Evolutionary conservation across 2,329 filamentous ascomycete genomes (phyloP).

Genomic region (Xylaria digitata): DNA sequence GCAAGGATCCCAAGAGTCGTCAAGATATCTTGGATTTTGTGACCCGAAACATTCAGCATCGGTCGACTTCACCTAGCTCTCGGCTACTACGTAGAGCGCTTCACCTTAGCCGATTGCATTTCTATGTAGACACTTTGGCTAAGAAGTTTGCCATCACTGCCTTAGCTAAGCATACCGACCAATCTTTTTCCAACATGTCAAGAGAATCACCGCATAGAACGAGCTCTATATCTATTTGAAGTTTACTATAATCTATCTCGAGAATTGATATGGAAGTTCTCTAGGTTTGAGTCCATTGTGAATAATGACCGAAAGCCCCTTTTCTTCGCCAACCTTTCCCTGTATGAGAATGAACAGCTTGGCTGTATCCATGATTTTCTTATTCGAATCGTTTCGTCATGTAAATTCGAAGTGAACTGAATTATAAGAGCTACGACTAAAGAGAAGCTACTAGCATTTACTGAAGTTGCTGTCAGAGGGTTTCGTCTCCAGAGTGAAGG

Average conservation of each 20-base stretch:
- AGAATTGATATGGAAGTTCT: neutral
- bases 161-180: neutral
- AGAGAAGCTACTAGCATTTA: constrained; percentile 2
- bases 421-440: neutral
- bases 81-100: constrained; percentile 1
- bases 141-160: neutral
- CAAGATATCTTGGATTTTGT: constrained; percentile 1
- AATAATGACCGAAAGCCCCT: neutral
- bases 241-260: constrained; percentile 8
- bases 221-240: constrained; percentile 22
- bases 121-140: neutral
- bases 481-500: too few relatives aligned
- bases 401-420: neutral
- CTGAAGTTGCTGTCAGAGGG: constrained; percentile 2
- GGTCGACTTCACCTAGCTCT: neutral
- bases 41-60: neutral
- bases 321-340: constrained; percentile 8
- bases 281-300: neutral
- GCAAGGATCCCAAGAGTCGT: neutral
- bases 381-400: neutral
- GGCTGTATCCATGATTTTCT: constrained; percentile 11
- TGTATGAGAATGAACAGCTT: constrained; percentile 7
- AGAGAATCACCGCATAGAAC: constrained; percentile 4
- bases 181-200: neutral
- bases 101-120: neutral